Conservation (phyloP, 257 asterid species). For the Nicotiana paniculata region DNA sequence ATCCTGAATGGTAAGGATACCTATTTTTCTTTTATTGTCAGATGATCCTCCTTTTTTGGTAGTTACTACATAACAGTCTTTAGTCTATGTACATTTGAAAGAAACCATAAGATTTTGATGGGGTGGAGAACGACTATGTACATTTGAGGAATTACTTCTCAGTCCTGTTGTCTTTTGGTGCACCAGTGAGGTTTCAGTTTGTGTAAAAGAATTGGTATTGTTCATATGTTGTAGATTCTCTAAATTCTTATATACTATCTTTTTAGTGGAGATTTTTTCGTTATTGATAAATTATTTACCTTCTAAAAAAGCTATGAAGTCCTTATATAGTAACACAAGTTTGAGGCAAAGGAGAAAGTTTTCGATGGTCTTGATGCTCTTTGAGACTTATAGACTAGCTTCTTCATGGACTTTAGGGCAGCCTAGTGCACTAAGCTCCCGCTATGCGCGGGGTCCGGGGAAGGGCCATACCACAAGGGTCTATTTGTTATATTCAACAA, state of each 20-base stretch:
- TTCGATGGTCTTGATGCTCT: not conserved
- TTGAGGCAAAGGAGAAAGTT: not conserved
- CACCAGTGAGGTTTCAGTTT: not conserved
- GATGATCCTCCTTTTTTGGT: not conserved
- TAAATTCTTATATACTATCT: not conserved
- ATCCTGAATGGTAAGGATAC: not conserved
- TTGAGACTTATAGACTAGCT: not conserved
- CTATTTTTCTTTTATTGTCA: not conserved
- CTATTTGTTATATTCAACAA: no score
- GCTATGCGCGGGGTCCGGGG: no score
- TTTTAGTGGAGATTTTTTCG: not conserved
- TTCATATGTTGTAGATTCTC: not conserved
- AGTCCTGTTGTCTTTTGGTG: no score
- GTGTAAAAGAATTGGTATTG: not conserved
- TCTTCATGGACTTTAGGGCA: no score
- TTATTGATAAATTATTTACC: not conserved
- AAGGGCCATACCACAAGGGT: no score
- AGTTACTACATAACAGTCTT: not conserved
- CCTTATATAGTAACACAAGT: not conserved
- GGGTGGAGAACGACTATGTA: no score
- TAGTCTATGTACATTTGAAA: not conserved
- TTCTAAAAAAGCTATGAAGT: not conserved
- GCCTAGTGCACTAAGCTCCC: no score
- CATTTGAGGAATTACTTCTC: no score
- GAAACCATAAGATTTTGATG: not conserved